phyloP scores from a whole-genome alignment of 1,284 basidiomycete species.

The Somion occarium region DNA sequence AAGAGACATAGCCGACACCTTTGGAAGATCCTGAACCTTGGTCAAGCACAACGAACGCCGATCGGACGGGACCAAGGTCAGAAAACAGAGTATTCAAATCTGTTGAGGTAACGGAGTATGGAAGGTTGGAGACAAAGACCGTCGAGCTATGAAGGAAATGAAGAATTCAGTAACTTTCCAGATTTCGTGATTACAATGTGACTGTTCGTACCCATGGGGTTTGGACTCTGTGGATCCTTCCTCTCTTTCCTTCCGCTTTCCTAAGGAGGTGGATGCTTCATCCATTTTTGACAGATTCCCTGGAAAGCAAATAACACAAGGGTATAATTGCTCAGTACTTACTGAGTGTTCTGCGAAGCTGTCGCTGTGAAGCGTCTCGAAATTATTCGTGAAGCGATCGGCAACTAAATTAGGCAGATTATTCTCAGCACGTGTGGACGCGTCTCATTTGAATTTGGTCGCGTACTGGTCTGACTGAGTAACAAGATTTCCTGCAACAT shows the following conservation, averaged over 20 bases:
- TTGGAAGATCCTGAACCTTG: conserved; percentile 81
- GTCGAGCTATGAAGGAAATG: conserved; percentile 44
- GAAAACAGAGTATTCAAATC: conserved; percentile 93
- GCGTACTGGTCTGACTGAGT: too few species aligned
- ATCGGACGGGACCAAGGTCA: conserved; percentile 89
- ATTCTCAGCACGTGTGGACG: too few species aligned
- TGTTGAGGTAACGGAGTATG: conserved; percentile 85
- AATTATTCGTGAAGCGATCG: too few species aligned
- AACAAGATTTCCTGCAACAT: too few species aligned
- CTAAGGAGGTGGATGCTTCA: conserved; percentile 3
- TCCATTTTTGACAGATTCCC: too few species aligned
- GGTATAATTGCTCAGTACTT: too few species aligned
- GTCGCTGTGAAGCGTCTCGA: too few species aligned
- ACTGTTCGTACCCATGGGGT: conserved; percentile 4
- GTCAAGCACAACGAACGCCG: conserved; percentile 91
- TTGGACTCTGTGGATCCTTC: conserved; percentile 4
- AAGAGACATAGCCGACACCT: conserved; percentile 97
- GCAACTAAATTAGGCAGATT: too few species aligned
- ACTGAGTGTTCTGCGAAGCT: too few species aligned
- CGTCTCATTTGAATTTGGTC: too few species aligned
- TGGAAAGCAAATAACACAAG: too few species aligned
- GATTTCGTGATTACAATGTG: background rate
- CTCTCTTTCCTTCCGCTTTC: conserved; percentile 14
- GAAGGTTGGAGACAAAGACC: conserved; percentile 80
- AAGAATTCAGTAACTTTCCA: background rate